Conservation (phyloP, 208 protist species). For the Crithidia bombi region DNA sequence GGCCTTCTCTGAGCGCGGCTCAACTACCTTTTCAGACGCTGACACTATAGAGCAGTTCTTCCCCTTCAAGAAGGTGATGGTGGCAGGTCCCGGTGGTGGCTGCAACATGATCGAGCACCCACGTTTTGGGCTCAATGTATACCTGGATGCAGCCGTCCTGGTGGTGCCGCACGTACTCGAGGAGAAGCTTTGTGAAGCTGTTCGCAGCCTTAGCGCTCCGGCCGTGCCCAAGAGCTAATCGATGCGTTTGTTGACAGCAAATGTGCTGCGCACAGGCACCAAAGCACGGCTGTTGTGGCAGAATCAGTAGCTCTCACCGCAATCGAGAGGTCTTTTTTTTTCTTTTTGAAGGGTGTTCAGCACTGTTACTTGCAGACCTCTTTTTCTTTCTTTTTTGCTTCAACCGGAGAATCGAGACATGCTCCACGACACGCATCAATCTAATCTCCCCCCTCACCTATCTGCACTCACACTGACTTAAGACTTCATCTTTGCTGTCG, state of each 20-base stretch:
- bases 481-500: no score
- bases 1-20: conserved; percentile 32
- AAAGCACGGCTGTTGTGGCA: not conserved
- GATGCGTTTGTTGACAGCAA: not conserved
- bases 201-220: conserved; percentile 17
- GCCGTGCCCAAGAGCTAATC: not conserved
- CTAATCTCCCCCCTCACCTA: no score
- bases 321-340: conserved; percentile 2
- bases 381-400: conserved; percentile 2
- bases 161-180: conserved; percentile 24
- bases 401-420: no score
- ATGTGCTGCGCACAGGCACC: not conserved
- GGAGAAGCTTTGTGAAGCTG: conserved; percentile 19
- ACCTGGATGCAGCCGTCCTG: conserved; percentile 44
- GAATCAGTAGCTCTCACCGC: not conserved
- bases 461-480: no score
- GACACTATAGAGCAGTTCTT: conserved; percentile 59
- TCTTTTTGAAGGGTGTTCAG: no score
- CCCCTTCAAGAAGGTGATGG: conserved; percentile 40
- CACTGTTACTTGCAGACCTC: not conserved
- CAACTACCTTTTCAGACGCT: conserved; percentile 40
- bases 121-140: conserved; percentile 46
- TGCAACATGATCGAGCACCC: conserved; percentile 65
- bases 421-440: no score
- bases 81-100: conserved; percentile 45